A percentile compares a stretch with the other conserved stretches of the same genome.
phyloP scores from a whole-genome alignment of 768 basidiomycete species.

The Phylloporus scabripes region DNA sequence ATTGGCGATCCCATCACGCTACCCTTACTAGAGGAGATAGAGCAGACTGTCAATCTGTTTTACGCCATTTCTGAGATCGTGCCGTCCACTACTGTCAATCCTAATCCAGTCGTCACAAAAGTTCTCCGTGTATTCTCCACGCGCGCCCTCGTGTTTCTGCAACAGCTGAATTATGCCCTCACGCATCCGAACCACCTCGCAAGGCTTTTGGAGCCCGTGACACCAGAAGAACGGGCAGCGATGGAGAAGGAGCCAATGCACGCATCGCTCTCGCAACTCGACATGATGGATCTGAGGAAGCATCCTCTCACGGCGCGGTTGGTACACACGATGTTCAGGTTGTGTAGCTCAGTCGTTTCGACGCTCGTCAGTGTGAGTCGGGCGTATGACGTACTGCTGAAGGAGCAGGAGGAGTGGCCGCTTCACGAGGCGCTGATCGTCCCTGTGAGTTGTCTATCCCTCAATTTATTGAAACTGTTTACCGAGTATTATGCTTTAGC shows the following conservation, averaged over 20 bases:
- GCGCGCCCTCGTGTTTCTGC: slow-evolving; percentile 67
- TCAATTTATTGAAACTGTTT: not conserved
- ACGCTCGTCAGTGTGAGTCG: slow-evolving; percentile 66
- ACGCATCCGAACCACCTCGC: slow-evolving; percentile 88
- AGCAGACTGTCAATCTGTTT: slow-evolving; percentile 74
- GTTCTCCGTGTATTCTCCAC: slow-evolving; percentile 65
- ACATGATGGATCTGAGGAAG: slow-evolving; percentile 56
- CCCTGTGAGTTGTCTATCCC: slow-evolving; percentile 51
- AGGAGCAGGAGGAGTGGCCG: slow-evolving; percentile 68
- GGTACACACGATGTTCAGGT: slow-evolving; percentile 62
- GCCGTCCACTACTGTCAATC: slow-evolving; percentile 13
- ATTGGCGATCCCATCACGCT: slow-evolving; percentile 72
- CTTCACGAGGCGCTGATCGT: slow-evolving; percentile 60
- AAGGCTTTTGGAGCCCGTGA: slow-evolving; percentile 74
- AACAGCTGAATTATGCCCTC: slow-evolving; percentile 85
- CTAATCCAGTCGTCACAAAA: slow-evolving; percentile 47
- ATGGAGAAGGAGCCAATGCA: slow-evolving; percentile 56
- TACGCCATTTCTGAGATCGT: slow-evolving; percentile 58
- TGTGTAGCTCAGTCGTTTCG: slow-evolving; percentile 64
- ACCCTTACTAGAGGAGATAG: slow-evolving; percentile 76
- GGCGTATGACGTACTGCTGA: slow-evolving; percentile 61
- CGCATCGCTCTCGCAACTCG: slow-evolving; percentile 34
- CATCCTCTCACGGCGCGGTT: slow-evolving; percentile 69
- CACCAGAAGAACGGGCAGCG: slow-evolving; percentile 62
- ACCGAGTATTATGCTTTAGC: slow-evolving; percentile 38